A percentile compares a stretch with the other conserved stretches of the same genome.
Evolutionary conservation across 2,329 filamentous ascomycete genomes (phyloP).

Genomic region (Cordyceps cicadae): DNA sequence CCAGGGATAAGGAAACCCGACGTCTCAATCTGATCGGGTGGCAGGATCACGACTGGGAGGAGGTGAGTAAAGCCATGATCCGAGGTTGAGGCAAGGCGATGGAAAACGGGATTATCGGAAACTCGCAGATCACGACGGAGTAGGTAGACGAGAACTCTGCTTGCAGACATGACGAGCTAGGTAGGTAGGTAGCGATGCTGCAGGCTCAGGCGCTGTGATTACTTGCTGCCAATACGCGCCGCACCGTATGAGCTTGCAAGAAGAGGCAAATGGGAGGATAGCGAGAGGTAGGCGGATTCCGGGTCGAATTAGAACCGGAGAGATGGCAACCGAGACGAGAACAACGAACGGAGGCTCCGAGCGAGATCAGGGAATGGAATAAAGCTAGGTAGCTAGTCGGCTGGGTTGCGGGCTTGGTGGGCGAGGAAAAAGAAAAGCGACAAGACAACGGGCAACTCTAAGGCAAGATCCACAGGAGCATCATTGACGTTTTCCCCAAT

Average conservation of each 20-base stretch:
- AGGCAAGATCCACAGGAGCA: slow-evolving; percentile 2
- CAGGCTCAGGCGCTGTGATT: not conserved
- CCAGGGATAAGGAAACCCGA: slow-evolving; percentile 59
- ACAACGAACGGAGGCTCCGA: not conserved
- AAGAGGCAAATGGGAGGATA: not conserved
- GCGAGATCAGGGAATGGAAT: not conserved
- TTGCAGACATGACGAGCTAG: slow-evolving; percentile 22
- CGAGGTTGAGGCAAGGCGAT: slow-evolving; percentile 41
- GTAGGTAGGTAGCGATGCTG: not conserved
- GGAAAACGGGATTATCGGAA: slow-evolving; percentile 65
- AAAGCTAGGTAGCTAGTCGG: not conserved
- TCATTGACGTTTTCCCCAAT: not conserved
- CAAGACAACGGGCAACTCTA: not conserved
- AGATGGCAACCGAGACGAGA: slow-evolving; percentile 11
- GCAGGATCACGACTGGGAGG: slow-evolving; percentile 62
- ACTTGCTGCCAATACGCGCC: not conserved
- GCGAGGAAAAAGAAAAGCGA: not conserved
- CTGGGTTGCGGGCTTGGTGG: not conserved
- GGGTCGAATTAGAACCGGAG: not conserved
- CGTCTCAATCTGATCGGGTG: slow-evolving; percentile 63
- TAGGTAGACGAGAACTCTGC: slow-evolving; percentile 59
- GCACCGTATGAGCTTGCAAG: not conserved
- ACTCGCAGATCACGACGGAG: slow-evolving; percentile 65
- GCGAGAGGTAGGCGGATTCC: not conserved
- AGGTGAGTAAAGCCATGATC: slow-evolving; percentile 57